phyloP scores from a whole-genome alignment of 345 rosid species.

The Dipteronia dyeriana region DNA sequence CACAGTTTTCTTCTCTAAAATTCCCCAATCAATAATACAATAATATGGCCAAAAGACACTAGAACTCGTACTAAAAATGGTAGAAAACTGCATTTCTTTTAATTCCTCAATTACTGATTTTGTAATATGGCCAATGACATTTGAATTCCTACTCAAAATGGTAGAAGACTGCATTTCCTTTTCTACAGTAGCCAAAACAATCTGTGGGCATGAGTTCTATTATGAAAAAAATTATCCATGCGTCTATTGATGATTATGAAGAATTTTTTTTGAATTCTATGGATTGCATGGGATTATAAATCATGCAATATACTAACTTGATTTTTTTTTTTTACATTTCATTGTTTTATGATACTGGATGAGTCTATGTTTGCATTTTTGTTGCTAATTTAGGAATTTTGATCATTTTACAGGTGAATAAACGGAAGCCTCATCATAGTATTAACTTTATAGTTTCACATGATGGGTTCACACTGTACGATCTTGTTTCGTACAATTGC shows the following conservation, averaged over 20 bases:
- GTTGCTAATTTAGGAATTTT: background rate
- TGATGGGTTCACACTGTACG: slow-evolving; percentile 88
- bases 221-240: background rate
- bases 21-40: background rate
- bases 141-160: background rate
- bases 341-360: background rate
- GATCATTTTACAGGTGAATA: slow-evolving; percentile 57
- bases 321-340: background rate
- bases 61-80: background rate
- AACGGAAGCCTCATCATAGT: slow-evolving; percentile 88
- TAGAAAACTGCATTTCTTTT: background rate
- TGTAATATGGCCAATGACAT: background rate
- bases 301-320: background rate
- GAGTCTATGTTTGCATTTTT: background rate
- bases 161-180: background rate
- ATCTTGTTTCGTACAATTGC: slow-evolving; percentile 82
- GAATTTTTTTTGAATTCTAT: background rate
- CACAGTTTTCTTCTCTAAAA: background rate
- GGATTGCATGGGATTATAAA: background rate
- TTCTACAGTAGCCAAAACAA: background rate
- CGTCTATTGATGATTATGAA: background rate
- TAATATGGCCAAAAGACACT: background rate
- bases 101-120: background rate
- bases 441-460: slow-evolving; percentile 84
- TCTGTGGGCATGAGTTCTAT: background rate